Evolutionary conservation across 352 stramenopile genomes (phyloP).

Genomic region (Phytopythium boreale): DNA sequence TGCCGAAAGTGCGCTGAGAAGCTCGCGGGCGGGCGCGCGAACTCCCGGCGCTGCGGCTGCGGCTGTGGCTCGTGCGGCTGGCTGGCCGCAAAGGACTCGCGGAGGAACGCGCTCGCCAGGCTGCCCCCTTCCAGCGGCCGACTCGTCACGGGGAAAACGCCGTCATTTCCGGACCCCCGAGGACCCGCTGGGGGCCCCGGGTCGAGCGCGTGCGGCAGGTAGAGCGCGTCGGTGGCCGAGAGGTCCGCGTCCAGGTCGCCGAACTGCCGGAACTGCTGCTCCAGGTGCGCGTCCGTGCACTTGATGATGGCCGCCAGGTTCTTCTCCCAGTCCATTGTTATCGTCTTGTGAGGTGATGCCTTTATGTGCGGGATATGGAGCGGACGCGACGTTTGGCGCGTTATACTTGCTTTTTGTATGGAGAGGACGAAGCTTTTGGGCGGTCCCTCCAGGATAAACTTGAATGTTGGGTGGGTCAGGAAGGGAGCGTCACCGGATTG

Average conservation of each 20-base stretch:
- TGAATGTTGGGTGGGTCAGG: background rate
- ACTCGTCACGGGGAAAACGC: background rate
- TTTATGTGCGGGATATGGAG: too few species aligned
- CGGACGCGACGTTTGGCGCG: background rate
- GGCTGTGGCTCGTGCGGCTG: background rate
- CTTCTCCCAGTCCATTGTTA: constrained; percentile 59
- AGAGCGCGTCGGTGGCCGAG: constrained; percentile 1
- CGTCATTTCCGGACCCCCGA: background rate
- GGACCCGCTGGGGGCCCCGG: background rate
- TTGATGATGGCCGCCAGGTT: constrained; percentile 82
- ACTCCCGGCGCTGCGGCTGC: constrained; percentile 9
- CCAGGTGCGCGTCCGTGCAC: constrained; percentile 73
- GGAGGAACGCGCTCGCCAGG: constrained; percentile 31
- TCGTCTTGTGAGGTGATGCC: too few species aligned
- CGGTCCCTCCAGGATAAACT: too few species aligned
- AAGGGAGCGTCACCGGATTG: background rate
- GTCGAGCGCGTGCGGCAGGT: background rate
- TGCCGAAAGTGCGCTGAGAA: constrained; percentile 57
- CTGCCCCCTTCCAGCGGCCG: constrained; percentile 10
- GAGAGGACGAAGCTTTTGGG: background rate
- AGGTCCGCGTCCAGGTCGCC: constrained; percentile 35
- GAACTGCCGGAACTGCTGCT: constrained; percentile 74
- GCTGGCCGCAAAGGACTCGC: constrained; percentile 30
- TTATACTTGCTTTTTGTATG: background rate
- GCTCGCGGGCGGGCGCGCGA: constrained; percentile 11